Evolutionary conservation across 1,139 yeast species (phyloP).

Genomic region (Taphrina betulina): DNA sequence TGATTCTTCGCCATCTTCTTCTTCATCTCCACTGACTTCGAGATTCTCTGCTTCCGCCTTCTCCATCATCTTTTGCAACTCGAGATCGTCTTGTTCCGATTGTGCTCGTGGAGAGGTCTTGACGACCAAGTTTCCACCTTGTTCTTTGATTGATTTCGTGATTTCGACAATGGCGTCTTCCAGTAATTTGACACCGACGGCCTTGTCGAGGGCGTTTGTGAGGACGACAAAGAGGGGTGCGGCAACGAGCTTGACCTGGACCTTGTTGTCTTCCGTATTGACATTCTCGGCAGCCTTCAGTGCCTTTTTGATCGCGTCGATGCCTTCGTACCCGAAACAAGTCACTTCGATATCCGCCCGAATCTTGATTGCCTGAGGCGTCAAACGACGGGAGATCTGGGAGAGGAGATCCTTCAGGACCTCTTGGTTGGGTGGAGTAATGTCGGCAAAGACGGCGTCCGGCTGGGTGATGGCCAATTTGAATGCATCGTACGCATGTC

Average conservation of each 20-base stretch:
- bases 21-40: constrained; percentile 50
- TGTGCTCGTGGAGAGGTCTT: constrained; percentile 99
- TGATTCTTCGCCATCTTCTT: constrained; percentile 37
- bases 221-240: constrained; percentile 96
- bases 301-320: constrained; percentile 91
- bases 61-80: constrained; percentile 88
- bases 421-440: constrained; percentile 62
- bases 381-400: constrained; percentile 78
- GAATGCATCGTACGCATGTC: constrained; percentile 97
- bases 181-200: constrained; percentile 75
- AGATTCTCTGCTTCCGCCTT: constrained; percentile 66
- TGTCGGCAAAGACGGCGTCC: constrained; percentile 77
- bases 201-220: constrained; percentile 88
- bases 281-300: constrained; percentile 61
- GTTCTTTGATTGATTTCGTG: constrained; percentile 62
- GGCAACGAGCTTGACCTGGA: constrained; percentile 92
- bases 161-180: constrained; percentile 77
- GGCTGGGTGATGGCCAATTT: constrained; percentile 78
- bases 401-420: constrained; percentile 39
- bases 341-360: constrained; percentile 98
- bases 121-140: constrained; percentile 85
- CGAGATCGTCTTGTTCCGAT: constrained; percentile 97
- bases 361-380: constrained; percentile 96
- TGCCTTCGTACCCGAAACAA: constrained; percentile 95
- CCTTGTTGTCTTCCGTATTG: constrained; percentile 56